A percentile compares a stretch with the other conserved stretches of the same genome.
These are phyloP conservation scores for Xylaria sp. DNA, from an alignment of 2,329 filamentous ascomycete species.

Conservation along the genomic window DNA sequence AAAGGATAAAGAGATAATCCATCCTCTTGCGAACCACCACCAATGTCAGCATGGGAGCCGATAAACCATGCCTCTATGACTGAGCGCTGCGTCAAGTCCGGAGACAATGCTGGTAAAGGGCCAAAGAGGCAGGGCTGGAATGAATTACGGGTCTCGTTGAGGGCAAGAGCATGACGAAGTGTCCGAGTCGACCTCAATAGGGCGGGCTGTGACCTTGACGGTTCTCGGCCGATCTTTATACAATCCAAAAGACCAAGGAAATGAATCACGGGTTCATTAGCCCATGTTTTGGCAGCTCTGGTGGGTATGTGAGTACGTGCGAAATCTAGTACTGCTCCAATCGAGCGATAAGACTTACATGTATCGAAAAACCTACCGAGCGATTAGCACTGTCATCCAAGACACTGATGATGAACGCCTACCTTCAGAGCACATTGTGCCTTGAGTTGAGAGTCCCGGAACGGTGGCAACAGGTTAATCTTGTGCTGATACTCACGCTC, in stretches of 20 bases:
- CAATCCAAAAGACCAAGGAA: slow-evolving; percentile 54
- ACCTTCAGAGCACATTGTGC: slow-evolving; percentile 33
- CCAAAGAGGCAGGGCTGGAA: slow-evolving; percentile 40
- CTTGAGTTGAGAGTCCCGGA: slow-evolving; percentile 31
- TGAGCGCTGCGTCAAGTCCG: slow-evolving; percentile 40
- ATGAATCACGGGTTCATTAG: slow-evolving; percentile 48
- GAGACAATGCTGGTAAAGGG: slow-evolving; percentile 42
- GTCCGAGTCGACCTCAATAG: slow-evolving; percentile 48
- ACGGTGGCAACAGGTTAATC: slow-evolving; percentile 31
- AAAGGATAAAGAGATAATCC: slow-evolving; percentile 54
- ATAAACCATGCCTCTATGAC: slow-evolving; percentile 54
- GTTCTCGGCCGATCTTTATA: slow-evolving; percentile 46
- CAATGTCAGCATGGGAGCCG: slow-evolving; percentile 52
- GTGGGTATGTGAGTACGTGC: slow-evolving; percentile 19
- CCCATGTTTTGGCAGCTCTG: slow-evolving; percentile 35
- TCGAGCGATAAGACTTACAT: slow-evolving; percentile 27
- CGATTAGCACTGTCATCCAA: slow-evolving; percentile 10
- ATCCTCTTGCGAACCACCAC: slow-evolving; percentile 50
- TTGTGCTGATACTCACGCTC: slow-evolving; percentile 32
- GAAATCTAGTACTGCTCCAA: background rate
- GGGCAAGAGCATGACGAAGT: slow-evolving; percentile 52
- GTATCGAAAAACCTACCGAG: slow-evolving; percentile 32
- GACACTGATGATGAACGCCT: background rate
- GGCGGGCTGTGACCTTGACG: slow-evolving; percentile 46
- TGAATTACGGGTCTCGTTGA: slow-evolving; percentile 51